Evolutionary conservation across 805 yeast species (phyloP).

Genomic region (Starmera amethionina): DNA sequence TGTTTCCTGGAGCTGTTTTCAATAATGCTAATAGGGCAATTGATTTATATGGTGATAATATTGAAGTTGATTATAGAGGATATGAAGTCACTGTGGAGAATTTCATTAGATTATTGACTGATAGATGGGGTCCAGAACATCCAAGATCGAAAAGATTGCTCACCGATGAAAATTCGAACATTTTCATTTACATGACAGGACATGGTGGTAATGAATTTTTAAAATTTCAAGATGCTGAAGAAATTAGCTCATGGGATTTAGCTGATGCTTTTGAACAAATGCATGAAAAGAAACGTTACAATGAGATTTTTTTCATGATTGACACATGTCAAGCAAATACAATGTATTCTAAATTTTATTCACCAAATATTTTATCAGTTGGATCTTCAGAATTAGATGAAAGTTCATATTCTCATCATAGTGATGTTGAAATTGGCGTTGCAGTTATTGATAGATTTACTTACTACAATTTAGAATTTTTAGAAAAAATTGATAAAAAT

Average conservation of each 20-base stretch:
- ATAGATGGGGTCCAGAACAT: constrained; percentile 91
- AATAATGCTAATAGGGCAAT: constrained; percentile 87
- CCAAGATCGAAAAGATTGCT: constrained; percentile 85
- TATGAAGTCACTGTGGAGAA: constrained; percentile 98
- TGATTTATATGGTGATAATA: constrained; percentile 88
- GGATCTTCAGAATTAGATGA: constrained; percentile 87
- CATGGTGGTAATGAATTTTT: constrained; percentile 98
- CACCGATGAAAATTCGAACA: constrained; percentile 91
- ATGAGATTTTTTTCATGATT: constrained; percentile 93
- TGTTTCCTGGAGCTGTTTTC: constrained; percentile 93
- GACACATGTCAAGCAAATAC: constrained; percentile 99
- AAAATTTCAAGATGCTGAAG: constrained; percentile 98
- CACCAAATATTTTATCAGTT: constrained; percentile 87
- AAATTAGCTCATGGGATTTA: constrained; percentile 86
- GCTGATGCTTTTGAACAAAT: constrained; percentile 97
- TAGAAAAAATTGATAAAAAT: constrained; percentile 72
- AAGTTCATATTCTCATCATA: constrained; percentile 89
- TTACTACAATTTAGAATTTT: constrained; percentile 77
- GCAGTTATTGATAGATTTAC: constrained; percentile 97
- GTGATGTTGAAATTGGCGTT: constrained; percentile 93
- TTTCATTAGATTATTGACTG: constrained; percentile 85
- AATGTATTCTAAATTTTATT: constrained; percentile 86
- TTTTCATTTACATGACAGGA: constrained; percentile 92
- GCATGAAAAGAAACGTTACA: constrained; percentile 92
- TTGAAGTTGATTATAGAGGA: constrained; percentile 95